Evolutionary conservation across 495 filamentous ascomycete species (phyloP), one percentile per base, ranked within the genome.

Genomic region (Neurospora hispaniola): DNA sequence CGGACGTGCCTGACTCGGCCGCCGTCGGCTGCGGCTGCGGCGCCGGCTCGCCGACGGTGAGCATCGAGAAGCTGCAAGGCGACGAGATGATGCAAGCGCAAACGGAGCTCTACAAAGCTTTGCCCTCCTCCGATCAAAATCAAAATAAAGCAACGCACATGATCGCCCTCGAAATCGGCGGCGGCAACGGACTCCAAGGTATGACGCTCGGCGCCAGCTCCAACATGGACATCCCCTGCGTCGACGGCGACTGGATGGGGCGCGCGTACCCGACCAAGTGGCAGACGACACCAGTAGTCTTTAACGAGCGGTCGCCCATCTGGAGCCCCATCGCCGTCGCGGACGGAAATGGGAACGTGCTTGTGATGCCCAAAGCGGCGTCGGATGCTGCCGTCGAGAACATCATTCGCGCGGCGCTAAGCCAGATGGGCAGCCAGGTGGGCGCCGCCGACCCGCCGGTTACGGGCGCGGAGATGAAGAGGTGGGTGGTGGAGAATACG

Each of bases 181-280:
- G 87, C 69, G 80, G 81, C 5, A 89, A 89, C 71, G 86, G 85
- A 5, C 79, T 89, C 20, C 84, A 88, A 75, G 84, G 84, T 27
- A 79, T 89, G 77, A 83, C 88, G 8, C 80, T 87, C 10, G 86
- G 82, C 3, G 82, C 83, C 0, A 84, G 82, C 42, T 76, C 78
- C 4, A 85, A 85, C 69, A 83, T 88, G 79, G 75, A 88, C 70
- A 41, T 86, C 1, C 86, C 87, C 1, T 82, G 81, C 16, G 84
- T 89, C 0, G 87, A 88, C 70, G 86, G 83, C 41, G 87, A 88
- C 74, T 88, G 84, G 84, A 88, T 89, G 84, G 87, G 85, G 3
- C 75, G 87, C 11, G 87, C 87, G 23, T 89, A 88, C 75, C 87
- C 86, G 0, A 86, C 84, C 5, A 83, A 86, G 39, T 88, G 86